These are phyloP conservation scores for Macrolepiota albuminosa DNA, from an alignment of 768 basidiomycete species.

Conservation along the genomic window DNA sequence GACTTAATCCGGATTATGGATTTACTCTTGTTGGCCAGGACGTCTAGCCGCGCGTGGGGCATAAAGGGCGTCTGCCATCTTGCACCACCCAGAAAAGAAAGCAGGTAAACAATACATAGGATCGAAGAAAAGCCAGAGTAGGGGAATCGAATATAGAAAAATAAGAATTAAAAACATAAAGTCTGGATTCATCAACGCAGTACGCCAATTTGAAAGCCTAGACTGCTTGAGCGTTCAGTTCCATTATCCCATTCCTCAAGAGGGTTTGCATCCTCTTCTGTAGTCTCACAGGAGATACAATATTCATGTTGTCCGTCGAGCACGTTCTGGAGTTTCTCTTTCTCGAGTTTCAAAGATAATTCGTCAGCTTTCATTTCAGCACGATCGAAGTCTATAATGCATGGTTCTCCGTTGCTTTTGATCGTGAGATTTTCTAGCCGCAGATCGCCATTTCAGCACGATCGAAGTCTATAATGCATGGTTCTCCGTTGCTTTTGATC, in stretches of 20 bases:
- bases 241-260: not conserved
- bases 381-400: not conserved
- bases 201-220: not conserved
- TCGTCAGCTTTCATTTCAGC: not conserved
- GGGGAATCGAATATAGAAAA: not conserved
- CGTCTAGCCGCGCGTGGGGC: not conserved
- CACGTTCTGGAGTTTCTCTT: not conserved
- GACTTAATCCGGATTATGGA: not conserved
- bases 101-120: not conserved
- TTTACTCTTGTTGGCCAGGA: not conserved
- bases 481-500: not conserved
- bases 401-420: not conserved
- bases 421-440: not conserved
- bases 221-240: not conserved
- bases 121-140: not conserved
- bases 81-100: no score
- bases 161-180: not conserved
- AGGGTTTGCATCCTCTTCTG: not conserved
- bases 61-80: no score
- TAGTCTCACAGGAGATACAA: not conserved
- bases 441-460: not conserved
- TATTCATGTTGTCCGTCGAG: not conserved
- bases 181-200: not conserved
- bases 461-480: not conserved
- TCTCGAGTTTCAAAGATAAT: not conserved